Evolutionary conservation across 169 alveolate species (phyloP).

Genomic region (Sarcocystis neurona): DNA sequence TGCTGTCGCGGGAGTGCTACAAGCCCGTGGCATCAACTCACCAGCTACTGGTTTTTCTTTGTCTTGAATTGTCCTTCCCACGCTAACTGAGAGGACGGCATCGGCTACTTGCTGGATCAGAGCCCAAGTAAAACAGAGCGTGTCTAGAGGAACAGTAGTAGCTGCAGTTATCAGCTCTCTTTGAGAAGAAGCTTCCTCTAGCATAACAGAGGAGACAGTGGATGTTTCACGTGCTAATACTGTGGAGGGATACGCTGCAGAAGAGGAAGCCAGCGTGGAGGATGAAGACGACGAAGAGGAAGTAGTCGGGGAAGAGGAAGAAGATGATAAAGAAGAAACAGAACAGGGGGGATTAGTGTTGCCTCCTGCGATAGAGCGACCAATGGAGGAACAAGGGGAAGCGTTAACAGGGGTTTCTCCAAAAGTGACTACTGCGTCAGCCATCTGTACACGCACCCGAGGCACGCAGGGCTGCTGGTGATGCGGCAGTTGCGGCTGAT

Average conservation of each 20-base stretch:
- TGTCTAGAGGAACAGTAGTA: not conserved
- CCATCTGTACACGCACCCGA: slow-evolving; percentile 12
- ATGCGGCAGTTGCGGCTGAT: not conserved
- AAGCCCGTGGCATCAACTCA: not conserved
- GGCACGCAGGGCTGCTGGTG: not conserved
- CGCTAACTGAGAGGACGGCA: not conserved
- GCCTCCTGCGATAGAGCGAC: not conserved
- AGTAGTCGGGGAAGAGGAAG: too few relatives aligned
- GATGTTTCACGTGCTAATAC: too few relatives aligned
- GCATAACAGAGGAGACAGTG: not conserved
- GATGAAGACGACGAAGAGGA: too few relatives aligned
- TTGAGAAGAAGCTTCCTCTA: not conserved
- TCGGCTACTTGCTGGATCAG: slow-evolving; percentile 16
- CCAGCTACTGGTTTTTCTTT: too few relatives aligned
- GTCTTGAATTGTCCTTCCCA: not conserved
- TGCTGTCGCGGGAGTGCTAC: not conserved
- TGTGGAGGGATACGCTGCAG: too few relatives aligned
- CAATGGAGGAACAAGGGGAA: not conserved
- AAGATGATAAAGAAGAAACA: too few relatives aligned
- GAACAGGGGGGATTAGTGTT: not conserved
- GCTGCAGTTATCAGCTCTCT: slow-evolving; percentile 1
- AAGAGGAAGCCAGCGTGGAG: too few relatives aligned
- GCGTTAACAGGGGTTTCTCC: not conserved
- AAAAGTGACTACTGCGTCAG: slow-evolving; percentile 9
- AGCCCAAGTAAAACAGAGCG: not conserved